phyloP scores from a whole-genome alignment of 1,284 basidiomycete genomes.

The Papiliotrema fonsecae region DNA sequence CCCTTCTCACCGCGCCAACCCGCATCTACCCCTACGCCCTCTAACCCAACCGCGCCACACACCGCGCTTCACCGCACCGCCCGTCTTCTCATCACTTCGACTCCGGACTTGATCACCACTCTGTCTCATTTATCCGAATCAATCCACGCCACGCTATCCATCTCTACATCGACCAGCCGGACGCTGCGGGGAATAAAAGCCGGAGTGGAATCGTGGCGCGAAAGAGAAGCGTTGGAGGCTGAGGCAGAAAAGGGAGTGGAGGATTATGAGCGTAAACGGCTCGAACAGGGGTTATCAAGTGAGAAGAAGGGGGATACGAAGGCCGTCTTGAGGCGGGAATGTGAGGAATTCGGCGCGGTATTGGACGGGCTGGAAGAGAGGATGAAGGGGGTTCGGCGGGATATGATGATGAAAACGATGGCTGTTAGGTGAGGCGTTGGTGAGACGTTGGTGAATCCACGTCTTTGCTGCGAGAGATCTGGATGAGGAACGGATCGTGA shows the following conservation, averaged over 20 bases:
- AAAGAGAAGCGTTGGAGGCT: constrained; percentile 10
- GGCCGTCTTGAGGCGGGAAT: not conserved
- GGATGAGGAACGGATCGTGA: too few relatives aligned
- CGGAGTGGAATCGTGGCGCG: constrained; percentile 3
- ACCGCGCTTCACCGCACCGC: not conserved
- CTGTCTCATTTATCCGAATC: not conserved
- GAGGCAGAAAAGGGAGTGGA: constrained; percentile 3
- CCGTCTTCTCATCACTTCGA: not conserved
- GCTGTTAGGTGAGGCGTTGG: constrained; percentile 1
- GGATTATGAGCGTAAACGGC: constrained; percentile 3
- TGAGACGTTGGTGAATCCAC: too few relatives aligned
- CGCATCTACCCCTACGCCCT: too few relatives aligned
- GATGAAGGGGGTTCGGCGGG: not conserved
- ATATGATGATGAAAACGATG: not conserved
- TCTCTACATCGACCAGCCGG: not conserved
- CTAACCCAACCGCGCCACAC: not conserved
- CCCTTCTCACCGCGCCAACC: too few relatives aligned
- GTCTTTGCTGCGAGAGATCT: too few relatives aligned
- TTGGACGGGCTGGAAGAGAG: not conserved
- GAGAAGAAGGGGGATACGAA: not conserved
- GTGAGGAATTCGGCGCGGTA: not conserved
- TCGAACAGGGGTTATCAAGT: not conserved
- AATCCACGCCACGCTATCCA: not conserved
- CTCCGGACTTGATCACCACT: not conserved
- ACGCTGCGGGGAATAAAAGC: constrained; percentile 5